Evolutionary conservation across 192 early-diverging fungal genomes (phyloP).

Genomic region (Rhizophagus prolifer): DNA sequence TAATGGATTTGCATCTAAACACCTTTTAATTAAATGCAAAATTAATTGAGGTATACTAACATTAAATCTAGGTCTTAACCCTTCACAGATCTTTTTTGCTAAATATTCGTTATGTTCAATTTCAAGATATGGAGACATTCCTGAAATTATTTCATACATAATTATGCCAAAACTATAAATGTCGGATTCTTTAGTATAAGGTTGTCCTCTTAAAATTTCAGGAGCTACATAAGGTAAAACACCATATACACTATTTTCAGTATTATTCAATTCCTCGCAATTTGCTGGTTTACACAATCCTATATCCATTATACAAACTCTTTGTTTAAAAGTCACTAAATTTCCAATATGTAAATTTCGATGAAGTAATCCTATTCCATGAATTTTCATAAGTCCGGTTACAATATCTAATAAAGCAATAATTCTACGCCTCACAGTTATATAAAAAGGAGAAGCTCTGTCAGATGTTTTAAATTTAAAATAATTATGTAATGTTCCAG

Average conservation of each 20-base stretch:
- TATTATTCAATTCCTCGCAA: background rate
- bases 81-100: background rate
- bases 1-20: background rate
- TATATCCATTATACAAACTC: background rate
- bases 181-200: background rate
- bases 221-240: background rate
- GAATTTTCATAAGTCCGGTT: background rate
- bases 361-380: background rate
- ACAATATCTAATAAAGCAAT: background rate
- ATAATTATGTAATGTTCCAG: background rate
- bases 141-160: background rate
- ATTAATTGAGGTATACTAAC: conserved; percentile 4
- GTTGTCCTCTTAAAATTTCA: background rate
- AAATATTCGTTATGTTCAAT: background rate
- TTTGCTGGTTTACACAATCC: background rate
- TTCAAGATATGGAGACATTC: background rate
- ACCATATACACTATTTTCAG: background rate
- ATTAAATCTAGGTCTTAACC: background rate
- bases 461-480: background rate
- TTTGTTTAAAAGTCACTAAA: background rate
- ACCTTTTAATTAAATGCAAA: background rate
- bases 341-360: background rate
- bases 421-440: background rate
- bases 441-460: too few species aligned
- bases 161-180: background rate